Conservation (phyloP, 331 rosid genomes). For the Cydonia oblonga region DNA sequence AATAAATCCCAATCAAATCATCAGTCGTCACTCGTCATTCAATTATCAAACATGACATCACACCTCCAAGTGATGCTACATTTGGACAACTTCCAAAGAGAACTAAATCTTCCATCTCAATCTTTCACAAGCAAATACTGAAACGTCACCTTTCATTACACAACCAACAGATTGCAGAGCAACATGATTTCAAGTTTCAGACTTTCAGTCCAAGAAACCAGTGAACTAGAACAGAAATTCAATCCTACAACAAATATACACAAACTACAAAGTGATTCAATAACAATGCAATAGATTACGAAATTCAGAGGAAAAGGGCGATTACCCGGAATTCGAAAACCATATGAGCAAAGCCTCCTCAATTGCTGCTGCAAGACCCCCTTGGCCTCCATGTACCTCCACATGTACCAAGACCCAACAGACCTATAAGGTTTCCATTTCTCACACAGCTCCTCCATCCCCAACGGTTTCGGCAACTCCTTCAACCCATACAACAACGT, state of each 20-base stretch:
- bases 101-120: neutral
- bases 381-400: slow-evolving; percentile 56
- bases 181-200: neutral
- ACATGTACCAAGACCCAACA: slow-evolving; percentile 75
- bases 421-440: slow-evolving; percentile 77
- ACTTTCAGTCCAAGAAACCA: neutral
- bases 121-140: neutral
- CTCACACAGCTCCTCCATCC: slow-evolving; percentile 54
- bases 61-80: neutral
- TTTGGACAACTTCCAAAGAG: neutral
- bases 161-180: neutral
- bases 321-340: neutral
- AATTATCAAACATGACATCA: neutral
- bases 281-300: neutral
- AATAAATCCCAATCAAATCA: neutral
- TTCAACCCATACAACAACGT: slow-evolving; percentile 52
- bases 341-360: neutral
- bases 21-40: neutral
- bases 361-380: slow-evolving; percentile 4
- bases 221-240: neutral
- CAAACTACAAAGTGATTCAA: neutral
- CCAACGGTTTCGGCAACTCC: slow-evolving; percentile 40
- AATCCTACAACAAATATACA: neutral
- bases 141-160: neutral
- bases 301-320: neutral